These are phyloP conservation scores for Trichoderma gracile DNA, from an alignment of 2,329 filamentous ascomycete species.

Conservation along the genomic window DNA sequence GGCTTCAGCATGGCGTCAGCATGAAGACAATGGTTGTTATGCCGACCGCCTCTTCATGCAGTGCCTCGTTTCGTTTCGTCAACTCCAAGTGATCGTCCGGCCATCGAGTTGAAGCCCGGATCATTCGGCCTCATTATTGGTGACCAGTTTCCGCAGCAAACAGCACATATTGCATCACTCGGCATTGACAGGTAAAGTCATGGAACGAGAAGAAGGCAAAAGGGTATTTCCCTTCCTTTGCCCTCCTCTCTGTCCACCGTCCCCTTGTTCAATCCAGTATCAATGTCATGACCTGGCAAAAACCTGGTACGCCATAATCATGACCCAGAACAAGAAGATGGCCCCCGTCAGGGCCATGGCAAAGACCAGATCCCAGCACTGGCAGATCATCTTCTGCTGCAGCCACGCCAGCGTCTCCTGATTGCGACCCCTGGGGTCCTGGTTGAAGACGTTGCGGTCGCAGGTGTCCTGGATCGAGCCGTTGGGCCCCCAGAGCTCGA, in stretches of 20 bases:
- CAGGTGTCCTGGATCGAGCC: slow-evolving; percentile 62
- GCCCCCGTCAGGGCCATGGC: slow-evolving; percentile 61
- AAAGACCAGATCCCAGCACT: slow-evolving; percentile 66
- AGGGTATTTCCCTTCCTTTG: neutral
- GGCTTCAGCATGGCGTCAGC: neutral
- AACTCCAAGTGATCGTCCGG: neutral
- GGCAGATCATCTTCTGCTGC: slow-evolving; percentile 63
- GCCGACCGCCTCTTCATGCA: neutral
- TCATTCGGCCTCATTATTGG: neutral
- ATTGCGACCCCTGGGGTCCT: slow-evolving; percentile 52
- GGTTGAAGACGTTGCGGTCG: slow-evolving; percentile 57
- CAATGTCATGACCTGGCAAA: slow-evolving; percentile 48
- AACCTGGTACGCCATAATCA: slow-evolving; percentile 67
- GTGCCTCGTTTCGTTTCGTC: neutral
- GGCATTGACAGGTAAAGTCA: neutral
- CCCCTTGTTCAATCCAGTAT: too few species aligned
- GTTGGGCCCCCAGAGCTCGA: slow-evolving; percentile 63
- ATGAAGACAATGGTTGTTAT: neutral
- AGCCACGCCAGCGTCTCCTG: slow-evolving; percentile 62
- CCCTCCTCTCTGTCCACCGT: neutral
- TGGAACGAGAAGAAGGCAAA: neutral
- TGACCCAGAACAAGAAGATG: slow-evolving; percentile 66
- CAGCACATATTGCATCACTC: neutral
- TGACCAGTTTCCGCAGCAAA: neutral
- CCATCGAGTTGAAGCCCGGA: neutral